Evolutionary conservation across 2,329 filamentous ascomycete species (phyloP).

Genomic region (Fusarium marasasianum): DNA sequence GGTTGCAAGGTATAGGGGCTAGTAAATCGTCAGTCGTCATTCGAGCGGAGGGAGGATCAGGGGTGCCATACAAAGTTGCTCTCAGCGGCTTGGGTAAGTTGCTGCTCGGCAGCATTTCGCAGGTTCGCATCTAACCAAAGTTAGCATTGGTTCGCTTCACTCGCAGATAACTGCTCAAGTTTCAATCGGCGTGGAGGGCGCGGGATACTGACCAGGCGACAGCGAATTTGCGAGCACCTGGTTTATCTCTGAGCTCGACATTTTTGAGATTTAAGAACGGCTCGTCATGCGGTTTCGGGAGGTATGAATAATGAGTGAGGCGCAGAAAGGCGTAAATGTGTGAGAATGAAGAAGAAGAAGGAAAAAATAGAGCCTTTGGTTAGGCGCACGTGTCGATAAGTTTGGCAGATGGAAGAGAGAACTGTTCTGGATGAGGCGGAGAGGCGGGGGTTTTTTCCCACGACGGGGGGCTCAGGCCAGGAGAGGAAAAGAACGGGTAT

Average conservation of each 20-base stretch:
- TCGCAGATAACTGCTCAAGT: background rate
- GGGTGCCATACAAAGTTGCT: constrained; percentile 83
- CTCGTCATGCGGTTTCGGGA: constrained; percentile 51
- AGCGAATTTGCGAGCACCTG: constrained; percentile 97
- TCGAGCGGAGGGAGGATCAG: constrained; percentile 29
- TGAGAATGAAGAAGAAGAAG: constrained; percentile 24
- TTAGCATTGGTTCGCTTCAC: constrained; percentile 38
- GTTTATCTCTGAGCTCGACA: constrained; percentile 90
- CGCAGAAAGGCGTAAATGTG: constrained; percentile 10
- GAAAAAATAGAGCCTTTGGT: constrained; percentile 35
- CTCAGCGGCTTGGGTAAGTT: constrained; percentile 91
- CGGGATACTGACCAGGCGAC: constrained; percentile 78
- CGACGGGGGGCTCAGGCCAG: constrained; percentile 32
- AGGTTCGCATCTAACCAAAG: constrained; percentile 79
- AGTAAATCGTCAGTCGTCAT: constrained; percentile 42
- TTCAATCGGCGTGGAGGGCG: constrained; percentile 11
- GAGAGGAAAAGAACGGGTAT: constrained; percentile 43
- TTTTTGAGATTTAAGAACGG: constrained; percentile 56
- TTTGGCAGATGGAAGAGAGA: constrained; percentile 40
- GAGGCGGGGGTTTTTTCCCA: constrained; percentile 44
- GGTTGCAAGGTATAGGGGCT: constrained; percentile 93
- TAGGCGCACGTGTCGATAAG: constrained; percentile 46
- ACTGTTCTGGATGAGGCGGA: constrained; percentile 41
- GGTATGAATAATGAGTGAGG: constrained; percentile 38
- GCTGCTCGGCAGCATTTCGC: constrained; percentile 91